These are phyloP conservation scores for Boletus rubroflammeus DNA, from an alignment of 768 basidiomycete genomes.

Conservation along the genomic window DNA sequence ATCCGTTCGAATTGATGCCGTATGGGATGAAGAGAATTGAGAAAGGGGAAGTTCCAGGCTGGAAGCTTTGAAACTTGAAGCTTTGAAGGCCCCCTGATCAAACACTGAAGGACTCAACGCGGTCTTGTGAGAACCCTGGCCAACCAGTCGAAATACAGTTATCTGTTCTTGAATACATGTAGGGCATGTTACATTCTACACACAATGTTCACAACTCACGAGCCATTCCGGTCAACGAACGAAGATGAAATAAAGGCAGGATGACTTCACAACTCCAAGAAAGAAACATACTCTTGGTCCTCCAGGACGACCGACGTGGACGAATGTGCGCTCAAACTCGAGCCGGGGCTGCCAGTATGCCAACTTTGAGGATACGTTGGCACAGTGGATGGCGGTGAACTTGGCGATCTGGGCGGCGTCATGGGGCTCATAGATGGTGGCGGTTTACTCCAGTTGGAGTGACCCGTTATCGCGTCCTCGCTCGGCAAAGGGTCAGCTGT, in stretches of 20 bases:
- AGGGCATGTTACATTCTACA: background rate
- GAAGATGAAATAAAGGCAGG: background rate
- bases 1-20: no score
- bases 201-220: background rate
- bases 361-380: background rate
- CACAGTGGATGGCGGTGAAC: background rate
- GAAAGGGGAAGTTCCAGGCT: background rate
- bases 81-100: no score
- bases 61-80: no score
- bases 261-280: conserved; percentile 20
- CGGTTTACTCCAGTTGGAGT: background rate
- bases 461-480: background rate
- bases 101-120: no score
- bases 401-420: background rate
- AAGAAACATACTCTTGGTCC: conserved; percentile 23
- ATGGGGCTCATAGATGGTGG: background rate
- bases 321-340: background rate
- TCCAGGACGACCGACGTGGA: background rate
- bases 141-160: no score
- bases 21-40: no score
- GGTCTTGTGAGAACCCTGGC: no score
- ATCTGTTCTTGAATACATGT: background rate
- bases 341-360: background rate
- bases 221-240: background rate
- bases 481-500: background rate